Percentiles rank a stretch among this genome's conserved stretches.
Evolutionary conservation across 805 yeast species (phyloP).

Genomic region (Lachancea mirantina): DNA sequence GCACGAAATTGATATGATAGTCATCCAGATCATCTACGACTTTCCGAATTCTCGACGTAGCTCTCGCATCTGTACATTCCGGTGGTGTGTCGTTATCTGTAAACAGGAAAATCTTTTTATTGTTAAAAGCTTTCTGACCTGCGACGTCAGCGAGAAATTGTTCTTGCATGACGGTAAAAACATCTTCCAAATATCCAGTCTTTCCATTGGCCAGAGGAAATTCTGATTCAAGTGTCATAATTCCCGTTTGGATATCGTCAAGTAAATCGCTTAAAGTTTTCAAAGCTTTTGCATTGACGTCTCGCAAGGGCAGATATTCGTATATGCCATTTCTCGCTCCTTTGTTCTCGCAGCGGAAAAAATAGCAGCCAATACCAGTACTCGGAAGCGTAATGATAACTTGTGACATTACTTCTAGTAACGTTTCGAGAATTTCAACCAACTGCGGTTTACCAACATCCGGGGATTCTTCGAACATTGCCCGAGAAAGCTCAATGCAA

Average conservation of each 20-base stretch:
- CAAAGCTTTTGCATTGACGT: constrained; percentile 51
- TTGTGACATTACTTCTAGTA: constrained; percentile 57
- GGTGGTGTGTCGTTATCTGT: constrained; percentile 72
- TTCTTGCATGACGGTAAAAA: constrained; percentile 47
- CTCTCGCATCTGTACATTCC: constrained; percentile 33
- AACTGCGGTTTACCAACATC: constrained; percentile 38
- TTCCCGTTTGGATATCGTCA: constrained; percentile 33
- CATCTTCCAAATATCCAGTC: constrained; percentile 30
- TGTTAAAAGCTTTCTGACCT: constrained; percentile 40
- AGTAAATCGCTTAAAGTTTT: constrained; percentile 46
- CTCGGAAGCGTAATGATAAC: constrained; percentile 57
- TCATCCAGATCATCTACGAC: constrained; percentile 55
- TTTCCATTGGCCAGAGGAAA: constrained; percentile 28
- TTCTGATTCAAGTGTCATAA: constrained; percentile 23
- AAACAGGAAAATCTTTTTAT: constrained; percentile 58
- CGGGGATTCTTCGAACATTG: constrained; percentile 35
- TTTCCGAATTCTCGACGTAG: constrained; percentile 45
- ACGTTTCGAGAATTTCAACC: constrained; percentile 46
- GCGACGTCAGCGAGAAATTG: constrained; percentile 41
- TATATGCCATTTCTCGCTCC: constrained; percentile 39
- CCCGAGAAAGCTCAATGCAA: constrained; percentile 49
- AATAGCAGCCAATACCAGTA: constrained; percentile 69
- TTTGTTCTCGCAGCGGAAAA: constrained; percentile 43
- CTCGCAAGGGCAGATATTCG: constrained; percentile 45
- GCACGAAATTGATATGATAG: constrained; percentile 46